Conservation (phyloP, 139 green algal genomes). For the Picochlorum sp. region DNA sequence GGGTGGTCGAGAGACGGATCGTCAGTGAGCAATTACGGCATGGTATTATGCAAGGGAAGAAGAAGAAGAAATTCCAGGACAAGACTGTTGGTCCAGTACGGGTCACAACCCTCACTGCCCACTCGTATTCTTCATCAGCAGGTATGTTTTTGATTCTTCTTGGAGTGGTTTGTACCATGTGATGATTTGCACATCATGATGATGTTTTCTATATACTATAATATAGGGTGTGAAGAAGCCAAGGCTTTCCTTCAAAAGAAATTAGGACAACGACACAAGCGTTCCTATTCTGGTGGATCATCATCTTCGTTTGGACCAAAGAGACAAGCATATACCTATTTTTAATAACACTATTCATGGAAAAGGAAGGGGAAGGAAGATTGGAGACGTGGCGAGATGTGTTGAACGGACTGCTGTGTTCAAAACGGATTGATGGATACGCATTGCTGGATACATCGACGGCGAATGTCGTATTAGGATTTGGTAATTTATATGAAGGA, state of each 20-base stretch:
- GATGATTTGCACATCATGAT: too few relatives aligned
- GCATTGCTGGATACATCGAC: slow-evolving; percentile 1
- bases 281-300: too few relatives aligned
- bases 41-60: neutral
- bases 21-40: slow-evolving; percentile 8
- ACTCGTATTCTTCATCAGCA: neutral
- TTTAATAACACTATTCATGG: too few relatives aligned
- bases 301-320: too few relatives aligned
- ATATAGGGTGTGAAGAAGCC: too few relatives aligned
- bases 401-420: neutral
- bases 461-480: neutral
- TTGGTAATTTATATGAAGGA: neutral
- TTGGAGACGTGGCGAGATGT: neutral
- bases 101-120: neutral
- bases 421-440: neutral
- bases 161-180: too few relatives aligned
- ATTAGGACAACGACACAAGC: too few relatives aligned
- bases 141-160: too few relatives aligned
- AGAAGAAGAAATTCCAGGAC: neutral
- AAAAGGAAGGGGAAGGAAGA: too few relatives aligned
- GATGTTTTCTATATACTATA: too few relatives aligned
- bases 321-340: too few relatives aligned
- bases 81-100: neutral
- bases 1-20: slow-evolving; percentile 1
- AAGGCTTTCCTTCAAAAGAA: too few relatives aligned